Evolutionary conservation across 768 basidiomycete genomes (phyloP), one percentile per base, ranked within the genome.

Genomic region (Fomitopsis serialis): DNA sequence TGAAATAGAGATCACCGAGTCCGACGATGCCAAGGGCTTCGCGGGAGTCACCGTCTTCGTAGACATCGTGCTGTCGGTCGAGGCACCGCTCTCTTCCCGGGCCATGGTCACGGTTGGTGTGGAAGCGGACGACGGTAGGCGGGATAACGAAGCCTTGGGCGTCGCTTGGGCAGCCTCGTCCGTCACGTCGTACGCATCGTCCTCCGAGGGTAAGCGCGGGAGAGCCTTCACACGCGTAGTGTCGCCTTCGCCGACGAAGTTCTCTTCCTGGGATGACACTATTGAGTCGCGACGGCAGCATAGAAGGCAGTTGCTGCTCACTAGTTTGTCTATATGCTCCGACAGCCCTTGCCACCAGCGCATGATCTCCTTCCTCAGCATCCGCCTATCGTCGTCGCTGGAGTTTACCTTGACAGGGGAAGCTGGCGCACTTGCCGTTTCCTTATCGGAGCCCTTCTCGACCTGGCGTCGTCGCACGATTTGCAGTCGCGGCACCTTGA

Each of bases 261-360:
- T 63, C 4, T 64, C 70, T 61, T 85, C 84, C 81, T 84, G 19
- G 44, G 27, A 34, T 34, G 34, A 35, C 15, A 35, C n/a, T n/a
- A n/a, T n/a, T n/a, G n/a, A n/a, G n/a, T n/a, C n/a, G n/a, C n/a
- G n/a, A n/a, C n/a, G n/a, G n/a, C n/a, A n/a, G n/a, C n/a, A n/a
- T n/a, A n/a, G n/a, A n/a, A n/a, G n/a, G n/a, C n/a, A n/a, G n/a
- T n/a, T n/a, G n/a, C 32, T 43, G 42, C 80, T 24, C 53, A 84
- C 85, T 55, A 88, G 68, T 55, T 74, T 72, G 58, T 84, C 81
- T 56, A 89, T 69, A 62, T 82, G 76, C 50, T 81, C 79, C 0
- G 79, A 72, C 7, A 88, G 67, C 17, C 77, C 75, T 58, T 82
- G 78, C 85, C 85, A 89, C 82, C 84, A 88, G 29, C 57, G 60